Evolutionary conservation across 768 basidiomycete genomes (phyloP), one percentile per base, ranked within the genome.

Genomic region (Tricholoma matsutake): DNA sequence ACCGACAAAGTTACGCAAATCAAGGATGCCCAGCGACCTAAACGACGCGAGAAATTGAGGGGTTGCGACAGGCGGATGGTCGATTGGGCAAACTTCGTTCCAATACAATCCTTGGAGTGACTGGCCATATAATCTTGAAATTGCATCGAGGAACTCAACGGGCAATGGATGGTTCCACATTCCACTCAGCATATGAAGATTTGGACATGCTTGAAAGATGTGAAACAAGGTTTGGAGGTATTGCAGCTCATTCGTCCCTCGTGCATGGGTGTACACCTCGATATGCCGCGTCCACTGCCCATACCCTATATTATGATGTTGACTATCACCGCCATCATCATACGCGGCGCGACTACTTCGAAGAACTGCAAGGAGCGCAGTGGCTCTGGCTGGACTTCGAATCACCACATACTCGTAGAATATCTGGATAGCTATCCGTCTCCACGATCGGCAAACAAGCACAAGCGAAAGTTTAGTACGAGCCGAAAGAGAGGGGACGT

Each of bases 391-490:
- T 13, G 80, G 76, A 68, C 82, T 83, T 47, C 78, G 73, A 43
- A 83, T 76, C 35, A 74, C 74, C 45, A 83, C 62, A 63, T 83
- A 77, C 60, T 77, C 72, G 64, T 82, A 84, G 32, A 82, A 71
- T 14, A 83, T 68, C 56, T 75, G 77, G 31, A 78, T 57, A 2
- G 80, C 74, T 39, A 82, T 66, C 32, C 65, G 63, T 56, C 81
- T 73, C 83, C 83, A 85, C 11, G 75, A 69, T 47, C 74, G 77
- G 67, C 75, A 82, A 14, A 84, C 82, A 53, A 75, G 73, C 35
- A 82, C 79, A 16, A 84, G 72, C 7, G 76, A 73, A 61, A 81
- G 78, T 65, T 84, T 85, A 10, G 83, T 83, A 56, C 75, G 75
- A 71, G 76, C 72, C n/a, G 81, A 73, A 11, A 79, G 65, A 32